Conservation (phyloP, 768 basidiomycete species). For the Russula sp. region DNA sequence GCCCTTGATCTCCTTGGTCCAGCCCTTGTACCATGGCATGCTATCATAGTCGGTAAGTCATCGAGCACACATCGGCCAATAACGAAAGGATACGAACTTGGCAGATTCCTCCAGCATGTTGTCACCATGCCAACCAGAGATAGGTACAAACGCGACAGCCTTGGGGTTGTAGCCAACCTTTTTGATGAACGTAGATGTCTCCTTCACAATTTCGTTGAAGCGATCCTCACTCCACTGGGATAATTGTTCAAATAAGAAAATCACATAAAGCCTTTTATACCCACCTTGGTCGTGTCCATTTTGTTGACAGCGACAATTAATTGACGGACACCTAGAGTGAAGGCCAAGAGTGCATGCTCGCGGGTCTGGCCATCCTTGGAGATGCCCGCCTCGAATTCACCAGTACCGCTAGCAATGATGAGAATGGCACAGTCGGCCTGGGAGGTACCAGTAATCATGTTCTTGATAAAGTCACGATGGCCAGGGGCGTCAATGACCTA, state of each 20-base stretch:
- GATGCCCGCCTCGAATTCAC: conserved; percentile 99
- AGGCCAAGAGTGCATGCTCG: conserved; percentile 99
- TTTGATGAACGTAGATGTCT: conserved; percentile 97
- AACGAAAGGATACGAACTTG: conserved; percentile 57
- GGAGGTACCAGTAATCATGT: conserved; percentile 99
- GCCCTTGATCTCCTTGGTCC: conserved; percentile 94
- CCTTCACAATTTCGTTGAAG: conserved; percentile 99
- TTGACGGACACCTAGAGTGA: conserved; percentile 99
- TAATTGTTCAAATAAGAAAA: conserved; percentile 15
- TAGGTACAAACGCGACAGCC: conserved; percentile 96
- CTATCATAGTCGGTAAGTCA: conserved; percentile 41
- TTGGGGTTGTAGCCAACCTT: conserved; percentile 99
- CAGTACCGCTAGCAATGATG: conserved; percentile 98
- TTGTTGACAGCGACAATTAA: conserved; percentile 99
- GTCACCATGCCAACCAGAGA: conserved; percentile 99
- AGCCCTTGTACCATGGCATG: conserved; percentile 99
- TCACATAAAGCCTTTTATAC: conserved; percentile 24
- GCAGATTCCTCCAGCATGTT: conserved; percentile 99
- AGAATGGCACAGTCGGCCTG: conserved; percentile 99
- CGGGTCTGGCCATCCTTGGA: conserved; percentile 99
- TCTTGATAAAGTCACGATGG: conserved; percentile 99
- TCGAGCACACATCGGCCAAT: neutral
- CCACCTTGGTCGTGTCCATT: conserved; percentile 98
- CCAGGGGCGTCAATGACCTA: conserved; percentile 99
- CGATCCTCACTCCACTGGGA: conserved; percentile 96